Percentiles rank a stretch among this genome's conserved stretches.
These are phyloP conservation scores for Alnus rubra DNA, from an alignment of 306 rosid species.

Conservation along the genomic window DNA sequence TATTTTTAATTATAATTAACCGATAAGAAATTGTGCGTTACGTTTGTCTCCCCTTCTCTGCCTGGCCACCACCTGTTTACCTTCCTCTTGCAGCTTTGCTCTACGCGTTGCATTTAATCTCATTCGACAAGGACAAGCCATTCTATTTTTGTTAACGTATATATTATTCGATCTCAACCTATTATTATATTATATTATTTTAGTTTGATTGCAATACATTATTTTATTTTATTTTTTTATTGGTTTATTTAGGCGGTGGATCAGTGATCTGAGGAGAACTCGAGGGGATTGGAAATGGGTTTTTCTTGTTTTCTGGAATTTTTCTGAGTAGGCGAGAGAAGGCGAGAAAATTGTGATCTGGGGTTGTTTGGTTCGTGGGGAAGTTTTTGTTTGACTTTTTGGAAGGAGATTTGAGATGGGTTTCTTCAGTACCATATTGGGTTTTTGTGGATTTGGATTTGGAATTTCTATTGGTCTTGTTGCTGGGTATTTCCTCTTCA, in stretches of 20 bases:
- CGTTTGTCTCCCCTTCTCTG: not conserved
- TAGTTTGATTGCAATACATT: not conserved
- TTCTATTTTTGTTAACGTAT: not conserved
- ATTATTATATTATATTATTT: not conserved
- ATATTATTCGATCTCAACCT: not conserved
- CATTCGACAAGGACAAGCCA: slow-evolving; percentile 4
- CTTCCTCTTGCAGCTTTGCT: not conserved
- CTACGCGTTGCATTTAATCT: not conserved
- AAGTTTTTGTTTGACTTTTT: slow-evolving; percentile 4
- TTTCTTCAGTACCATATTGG: slow-evolving; percentile 66
- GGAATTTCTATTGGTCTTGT: slow-evolving; percentile 76
- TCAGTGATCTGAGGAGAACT: slow-evolving; percentile 36
- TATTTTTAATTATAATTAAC: too few species aligned
- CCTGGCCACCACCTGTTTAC: not conserved
- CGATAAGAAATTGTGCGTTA: not conserved
- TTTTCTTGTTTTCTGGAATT: slow-evolving; percentile 8
- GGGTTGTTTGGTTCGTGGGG: slow-evolving; percentile 8
- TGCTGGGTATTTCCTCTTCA: slow-evolving; percentile 81
- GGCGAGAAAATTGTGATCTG: slow-evolving; percentile 33
- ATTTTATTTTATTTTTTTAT: not conserved
- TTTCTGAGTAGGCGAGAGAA: slow-evolving; percentile 6
- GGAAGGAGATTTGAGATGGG: slow-evolving; percentile 54
- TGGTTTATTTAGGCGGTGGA: not conserved
- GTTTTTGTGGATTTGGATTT: slow-evolving; percentile 79
- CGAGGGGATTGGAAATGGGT: slow-evolving; percentile 21